phyloP scores from a whole-genome alignment of 371 early-diverging fungal species.

The Cokeromyces recurvatus region DNA sequence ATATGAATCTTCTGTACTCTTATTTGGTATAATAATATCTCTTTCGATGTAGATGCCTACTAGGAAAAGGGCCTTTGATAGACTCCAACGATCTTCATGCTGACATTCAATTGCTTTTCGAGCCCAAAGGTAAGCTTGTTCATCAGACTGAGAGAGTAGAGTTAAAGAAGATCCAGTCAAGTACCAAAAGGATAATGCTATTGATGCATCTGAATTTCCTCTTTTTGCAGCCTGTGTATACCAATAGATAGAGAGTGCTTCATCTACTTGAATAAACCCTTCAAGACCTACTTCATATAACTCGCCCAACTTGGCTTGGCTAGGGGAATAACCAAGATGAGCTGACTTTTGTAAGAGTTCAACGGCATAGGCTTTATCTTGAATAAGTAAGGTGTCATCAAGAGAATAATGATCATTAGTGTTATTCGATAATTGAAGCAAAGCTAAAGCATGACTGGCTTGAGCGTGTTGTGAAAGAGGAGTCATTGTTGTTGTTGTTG shows the following conservation, averaged over 20 bases:
- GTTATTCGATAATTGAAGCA: conserved; percentile 72
- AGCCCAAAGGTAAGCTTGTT: conserved; percentile 71
- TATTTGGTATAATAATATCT: conserved; percentile 58
- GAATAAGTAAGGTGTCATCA: conserved; percentile 60
- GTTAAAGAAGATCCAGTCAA: conserved; percentile 70
- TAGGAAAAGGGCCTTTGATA: conserved; percentile 79
- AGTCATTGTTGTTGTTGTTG: conserved; percentile 66
- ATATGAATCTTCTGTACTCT: conserved; percentile 59
- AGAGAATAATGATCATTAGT: no score
- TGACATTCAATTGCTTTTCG: conserved; percentile 16
- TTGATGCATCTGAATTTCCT: conserved; percentile 74
- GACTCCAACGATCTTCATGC: conserved; percentile 40
- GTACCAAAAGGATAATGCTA: conserved; percentile 88
- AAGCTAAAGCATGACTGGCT: conserved; percentile 85
- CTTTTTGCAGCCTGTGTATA: conserved; percentile 86
- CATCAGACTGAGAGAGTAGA: conserved; percentile 67
- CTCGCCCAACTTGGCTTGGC: conserved; percentile 87
- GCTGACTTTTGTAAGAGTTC: conserved; percentile 86
- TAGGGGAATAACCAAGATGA: conserved; percentile 81
- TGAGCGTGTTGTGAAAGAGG: conserved; percentile 70
- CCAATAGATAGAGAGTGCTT: conserved; percentile 91
- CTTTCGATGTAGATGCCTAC: conserved; percentile 77
- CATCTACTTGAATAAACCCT: conserved; percentile 70
- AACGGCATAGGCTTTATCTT: conserved; percentile 77
- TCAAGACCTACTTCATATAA: conserved; percentile 89